phyloP scores from a whole-genome alignment of 192 early-diverging fungal species.

The Nowakowskiella sp. region DNA sequence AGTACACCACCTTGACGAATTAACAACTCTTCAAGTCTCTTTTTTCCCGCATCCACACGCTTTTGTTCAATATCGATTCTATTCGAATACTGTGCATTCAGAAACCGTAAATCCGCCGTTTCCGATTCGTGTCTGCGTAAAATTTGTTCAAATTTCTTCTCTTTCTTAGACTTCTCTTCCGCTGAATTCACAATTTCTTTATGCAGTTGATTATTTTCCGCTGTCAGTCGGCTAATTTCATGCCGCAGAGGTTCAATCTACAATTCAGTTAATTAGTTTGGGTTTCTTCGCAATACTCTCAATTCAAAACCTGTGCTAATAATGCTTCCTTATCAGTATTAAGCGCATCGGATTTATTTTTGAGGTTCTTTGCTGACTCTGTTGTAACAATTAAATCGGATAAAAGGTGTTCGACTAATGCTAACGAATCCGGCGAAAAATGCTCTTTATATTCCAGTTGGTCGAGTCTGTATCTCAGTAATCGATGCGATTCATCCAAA shows the following conservation, averaged over 20 bases:
- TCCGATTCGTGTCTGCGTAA: slow-evolving; percentile 24
- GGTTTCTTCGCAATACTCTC: no score
- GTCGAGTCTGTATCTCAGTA: slow-evolving; percentile 33
- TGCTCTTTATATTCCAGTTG: slow-evolving; percentile 36
- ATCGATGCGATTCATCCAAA: no score
- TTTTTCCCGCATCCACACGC: slow-evolving; percentile 23
- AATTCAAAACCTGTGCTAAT: slow-evolving; percentile 22
- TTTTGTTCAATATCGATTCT: slow-evolving; percentile 28
- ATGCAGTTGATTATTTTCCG: slow-evolving; percentile 44
- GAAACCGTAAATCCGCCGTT: slow-evolving; percentile 34
- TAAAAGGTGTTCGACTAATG: slow-evolving; percentile 32
- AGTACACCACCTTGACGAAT: slow-evolving; percentile 1
- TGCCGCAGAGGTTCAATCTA: slow-evolving; percentile 31
- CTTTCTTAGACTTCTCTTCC: background rate
- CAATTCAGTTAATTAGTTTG: no score
- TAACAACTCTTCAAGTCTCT: slow-evolving; percentile 33
- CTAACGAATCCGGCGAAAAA: slow-evolving; percentile 16
- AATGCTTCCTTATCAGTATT: slow-evolving; percentile 10
- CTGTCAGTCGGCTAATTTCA: slow-evolving; percentile 32
- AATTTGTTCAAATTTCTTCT: slow-evolving; percentile 6
- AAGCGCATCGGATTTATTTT: slow-evolving; percentile 19
- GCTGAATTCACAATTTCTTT: background rate
- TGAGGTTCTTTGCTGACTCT: slow-evolving; percentile 26
- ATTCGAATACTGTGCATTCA: slow-evolving; percentile 33
- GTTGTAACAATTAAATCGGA: slow-evolving; percentile 40